A percentile compares a stretch with the other conserved stretches of the same genome.
These are phyloP conservation scores for Simplicillium sp. DNA, from an alignment of 2,329 filamentous ascomycete genomes.

Conservation along the genomic window DNA sequence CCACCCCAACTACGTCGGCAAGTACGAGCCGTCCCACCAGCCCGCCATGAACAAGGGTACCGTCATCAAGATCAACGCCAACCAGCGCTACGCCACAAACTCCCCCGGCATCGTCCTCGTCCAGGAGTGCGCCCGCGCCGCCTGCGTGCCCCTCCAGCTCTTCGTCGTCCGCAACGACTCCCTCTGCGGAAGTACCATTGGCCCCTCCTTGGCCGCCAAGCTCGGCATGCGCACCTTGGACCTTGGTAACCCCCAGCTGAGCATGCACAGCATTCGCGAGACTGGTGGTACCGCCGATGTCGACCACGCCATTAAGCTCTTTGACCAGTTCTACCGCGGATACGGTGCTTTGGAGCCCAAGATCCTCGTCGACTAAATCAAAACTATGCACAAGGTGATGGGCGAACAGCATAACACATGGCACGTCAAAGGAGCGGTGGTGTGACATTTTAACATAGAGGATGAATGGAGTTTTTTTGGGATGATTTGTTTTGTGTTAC, in stretches of 20 bases:
- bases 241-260: constrained; percentile 85
- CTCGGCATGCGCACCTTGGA: constrained; percentile 85
- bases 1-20: constrained; percentile 86
- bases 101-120: constrained; percentile 88
- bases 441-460: too few relatives aligned
- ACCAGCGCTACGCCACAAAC: constrained; percentile 94
- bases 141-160: constrained; percentile 78
- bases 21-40: constrained; percentile 85
- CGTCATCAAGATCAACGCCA: constrained; percentile 97
- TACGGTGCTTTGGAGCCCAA: constrained; percentile 76
- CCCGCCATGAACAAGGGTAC: constrained; percentile 95
- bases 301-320: constrained; percentile 74
- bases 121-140: constrained; percentile 70
- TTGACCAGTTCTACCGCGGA: constrained; percentile 76
- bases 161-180: constrained; percentile 97
- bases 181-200: constrained; percentile 90
- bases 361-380: constrained; percentile 66
- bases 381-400: too few relatives aligned
- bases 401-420: neutral
- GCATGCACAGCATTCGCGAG: constrained; percentile 96
- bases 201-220: constrained; percentile 86
- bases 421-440: constrained; percentile 8
- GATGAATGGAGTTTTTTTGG: too few relatives aligned
- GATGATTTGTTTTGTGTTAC: too few relatives aligned
- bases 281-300: constrained; percentile 84